Evolutionary conservation across 148 eudicot genomes (phyloP).

Genomic region (Rhododendron henanense): DNA sequence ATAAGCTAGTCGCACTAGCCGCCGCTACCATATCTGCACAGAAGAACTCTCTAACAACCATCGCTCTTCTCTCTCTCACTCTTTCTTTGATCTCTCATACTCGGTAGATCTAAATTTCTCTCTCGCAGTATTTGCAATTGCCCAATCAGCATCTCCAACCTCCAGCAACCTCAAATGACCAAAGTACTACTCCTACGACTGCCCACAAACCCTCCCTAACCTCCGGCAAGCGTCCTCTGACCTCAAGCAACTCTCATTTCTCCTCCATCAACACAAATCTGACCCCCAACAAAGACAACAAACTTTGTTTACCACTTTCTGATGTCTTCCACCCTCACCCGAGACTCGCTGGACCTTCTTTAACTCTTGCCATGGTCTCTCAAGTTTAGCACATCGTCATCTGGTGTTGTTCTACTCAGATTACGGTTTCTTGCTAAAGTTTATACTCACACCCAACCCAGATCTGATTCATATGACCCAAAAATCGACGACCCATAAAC

Average conservation of each 20-base stretch:
- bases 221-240: background rate
- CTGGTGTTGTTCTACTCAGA: background rate
- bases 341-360: background rate
- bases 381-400: background rate
- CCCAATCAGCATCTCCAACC: background rate
- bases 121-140: background rate
- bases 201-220: background rate
- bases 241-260: background rate
- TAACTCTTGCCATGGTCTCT: background rate
- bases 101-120: no score
- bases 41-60: background rate
- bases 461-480: background rate
- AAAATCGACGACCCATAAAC: background rate
- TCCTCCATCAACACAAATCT: background rate
- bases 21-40: background rate
- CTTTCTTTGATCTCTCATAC: background rate
- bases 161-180: background rate
- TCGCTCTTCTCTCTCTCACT: no score
- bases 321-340: background rate
- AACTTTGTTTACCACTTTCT: background rate
- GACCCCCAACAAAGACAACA: background rate
- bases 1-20: background rate
- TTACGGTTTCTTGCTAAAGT: background rate
- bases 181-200: background rate
- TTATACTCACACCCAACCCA: background rate